Evolutionary conservation across 1,284 basidiomycete genomes (phyloP), one percentile per base, ranked within the genome.

Genomic region (Chalciporus piperatoides): DNA sequence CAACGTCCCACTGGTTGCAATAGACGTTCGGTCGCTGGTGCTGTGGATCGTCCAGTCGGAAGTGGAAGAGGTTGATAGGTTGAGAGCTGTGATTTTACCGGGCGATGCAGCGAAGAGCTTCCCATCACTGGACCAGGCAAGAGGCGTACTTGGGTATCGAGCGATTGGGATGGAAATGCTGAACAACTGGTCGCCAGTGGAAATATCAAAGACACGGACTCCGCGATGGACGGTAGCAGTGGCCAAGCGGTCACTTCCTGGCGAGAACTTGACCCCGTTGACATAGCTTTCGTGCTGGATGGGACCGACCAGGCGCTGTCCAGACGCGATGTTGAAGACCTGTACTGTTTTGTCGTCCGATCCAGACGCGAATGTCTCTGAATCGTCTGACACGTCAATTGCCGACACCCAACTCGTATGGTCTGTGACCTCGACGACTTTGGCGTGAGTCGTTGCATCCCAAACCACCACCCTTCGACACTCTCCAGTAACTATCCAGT

Each of bases 251-350:
- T 51, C 47, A 12, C 50, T 41, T 30, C 12, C 27, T 10, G 49
- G 49, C 17, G 49, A 51, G 30, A 49, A 51, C 15, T 36, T 43
- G 33, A 41, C 35, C 36, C 35, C 30, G n/a, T 47, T 41, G n/a
- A 51, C 41, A 10, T 30, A 30, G 24, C 27, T n/a, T 1, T n/a
- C 15, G 15, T 41, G 21, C 15, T 23, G 21, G 19, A 23, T 12
- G 21, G 23, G 37, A 39, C 10, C 19, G 23, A 14, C 37, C 2
- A 38, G 14, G 19, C 19, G 37, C 14, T 38, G 19, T 10, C 24
- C 39, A 11, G 38, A 19, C 23, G 21, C 17, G 10, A 14, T 41
- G 1, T 17, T n/a, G 23, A 12, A 65, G 67, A 25, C 62, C 73
- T 12, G 32, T 17, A 43, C 32, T 15, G 30, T 33, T 21, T 17